Base-by-base conservation (phyloP, 371 early-diverging fungal genomes). In the Mortierella sp. region DNA sequence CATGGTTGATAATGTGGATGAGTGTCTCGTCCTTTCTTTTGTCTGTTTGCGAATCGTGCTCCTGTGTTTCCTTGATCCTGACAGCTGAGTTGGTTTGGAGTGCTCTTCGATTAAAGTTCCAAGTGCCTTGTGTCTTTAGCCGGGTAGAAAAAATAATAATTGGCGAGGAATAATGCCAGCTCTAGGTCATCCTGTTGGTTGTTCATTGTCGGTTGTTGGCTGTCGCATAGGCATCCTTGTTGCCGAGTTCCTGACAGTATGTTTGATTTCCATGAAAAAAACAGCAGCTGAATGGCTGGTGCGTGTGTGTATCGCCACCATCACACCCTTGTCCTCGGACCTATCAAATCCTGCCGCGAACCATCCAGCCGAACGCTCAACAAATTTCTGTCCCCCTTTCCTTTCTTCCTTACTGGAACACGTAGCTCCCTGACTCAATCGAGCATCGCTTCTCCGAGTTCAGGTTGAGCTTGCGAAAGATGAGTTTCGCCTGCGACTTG, bases 361-460 rank as follows among this genome's bases (percentile, higher is more conserved):
- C 37, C 14, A 51, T 14, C 57, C 59, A 70, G 24, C 44, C 55
- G 43, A 69, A 46, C 26, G 61, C 14, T 3, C n/a, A 57, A n/a
- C 40, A 54, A 46, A 54, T 64, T 53, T 64, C n/a, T n/a, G n/a
- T n/a, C n/a, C n/a, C n/a, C 24, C 11, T 73, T 46, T n/a, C 10
- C 19, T 6, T 6, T 50, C 72, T 2, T 26, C 83, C 92, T 88
- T 93, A 96, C 96, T 98, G 98, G 83, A 98, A 96, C 46, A 92
- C 92, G 85, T 94, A 95, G 69, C 90, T 93, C 26, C 96, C 96
- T 9, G 97, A 95, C 81, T 98, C 98, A 81, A 99, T 96, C n/a
- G 98, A 97, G 88, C 98, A 98, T 81, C 96, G 90, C 72, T 93
- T 95, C 87, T 98, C 98, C 34, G 98, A 95, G 78, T 97, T 95